Conservation (phyloP, 2,329 filamentous ascomycete genomes). For the Colletotrichum phormii region DNA sequence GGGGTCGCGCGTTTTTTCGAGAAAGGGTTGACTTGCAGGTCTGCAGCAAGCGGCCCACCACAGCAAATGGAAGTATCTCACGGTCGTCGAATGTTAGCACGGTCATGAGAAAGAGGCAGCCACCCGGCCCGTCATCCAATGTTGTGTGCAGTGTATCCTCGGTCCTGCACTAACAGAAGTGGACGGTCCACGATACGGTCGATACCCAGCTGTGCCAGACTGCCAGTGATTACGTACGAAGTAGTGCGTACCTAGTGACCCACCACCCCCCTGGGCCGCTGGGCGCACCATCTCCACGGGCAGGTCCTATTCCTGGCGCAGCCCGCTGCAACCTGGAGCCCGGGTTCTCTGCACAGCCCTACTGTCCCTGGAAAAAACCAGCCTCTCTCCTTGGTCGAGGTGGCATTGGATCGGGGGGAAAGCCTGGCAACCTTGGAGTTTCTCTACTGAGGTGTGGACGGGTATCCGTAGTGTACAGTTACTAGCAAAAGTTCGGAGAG, state of each 20-base stretch:
- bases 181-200: neutral
- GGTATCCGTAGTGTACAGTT: neutral
- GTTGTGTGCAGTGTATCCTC: neutral
- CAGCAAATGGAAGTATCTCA: neutral
- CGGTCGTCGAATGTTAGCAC: neutral
- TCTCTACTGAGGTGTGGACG: no score
- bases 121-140: neutral
- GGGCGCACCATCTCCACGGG: neutral
- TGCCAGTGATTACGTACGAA: no score
- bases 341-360: conserved; percentile 34
- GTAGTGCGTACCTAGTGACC: no score
- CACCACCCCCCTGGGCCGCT: neutral
- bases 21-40: conserved; percentile 28
- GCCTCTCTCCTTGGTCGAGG: conserved; percentile 8
- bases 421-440: neutral
- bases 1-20: conserved; percentile 22
- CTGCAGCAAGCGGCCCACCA: neutral
- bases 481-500: conserved; percentile 2
- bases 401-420: conserved; percentile 24
- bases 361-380: conserved; percentile 32
- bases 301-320: conserved; percentile 35
- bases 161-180: conserved; percentile 10
- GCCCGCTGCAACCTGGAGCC: conserved; percentile 21
- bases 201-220: neutral
- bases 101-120: conserved; percentile 5